phyloP scores from a whole-genome alignment of 257 asterid genomes.

The Lantana camara region DNA sequence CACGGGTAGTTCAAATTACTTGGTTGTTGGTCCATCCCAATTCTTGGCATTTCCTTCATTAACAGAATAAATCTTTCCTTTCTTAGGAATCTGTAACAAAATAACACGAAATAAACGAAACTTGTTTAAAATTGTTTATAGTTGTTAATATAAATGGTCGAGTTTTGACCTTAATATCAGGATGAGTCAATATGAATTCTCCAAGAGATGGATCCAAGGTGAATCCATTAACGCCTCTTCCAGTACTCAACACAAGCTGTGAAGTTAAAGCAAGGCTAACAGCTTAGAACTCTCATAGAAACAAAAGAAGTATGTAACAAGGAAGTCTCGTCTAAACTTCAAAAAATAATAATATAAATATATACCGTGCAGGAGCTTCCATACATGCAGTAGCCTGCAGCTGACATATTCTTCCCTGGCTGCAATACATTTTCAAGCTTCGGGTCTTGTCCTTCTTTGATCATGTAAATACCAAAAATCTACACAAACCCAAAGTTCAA shows the following conservation, averaged over 20 bases:
- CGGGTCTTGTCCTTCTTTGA: conserved; percentile 65
- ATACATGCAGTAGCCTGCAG: conserved; percentile 98
- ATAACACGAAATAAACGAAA: no score
- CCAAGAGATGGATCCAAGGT: conserved; percentile 98
- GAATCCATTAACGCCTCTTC: conserved; percentile 91
- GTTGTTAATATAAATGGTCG: no score
- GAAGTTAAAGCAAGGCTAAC: conserved; percentile 15
- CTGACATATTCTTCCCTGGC: conserved; percentile 93
- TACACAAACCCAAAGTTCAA: conserved; percentile 32
- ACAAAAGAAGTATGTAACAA: conserved; percentile 4
- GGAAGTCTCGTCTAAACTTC: not conserved
- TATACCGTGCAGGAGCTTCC: conserved; percentile 97
- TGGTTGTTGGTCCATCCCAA: conserved; percentile 93
- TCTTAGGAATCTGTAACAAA: conserved; percentile 66
- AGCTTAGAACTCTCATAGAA: not conserved
- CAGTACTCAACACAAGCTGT: conserved; percentile 87
- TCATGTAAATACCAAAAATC: conserved; percentile 88
- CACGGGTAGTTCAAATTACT: conserved; percentile 47
- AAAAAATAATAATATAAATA: not conserved
- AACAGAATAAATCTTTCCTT: conserved; percentile 88
- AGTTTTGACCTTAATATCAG: conserved; percentile 74
- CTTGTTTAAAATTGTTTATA: no score
- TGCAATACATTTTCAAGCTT: conserved; percentile 78
- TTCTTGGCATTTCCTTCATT: conserved; percentile 95
- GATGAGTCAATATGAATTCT: conserved; percentile 94